Conservation (phyloP, 331 rosid genomes). For the Dryas integrifolia region DNA sequence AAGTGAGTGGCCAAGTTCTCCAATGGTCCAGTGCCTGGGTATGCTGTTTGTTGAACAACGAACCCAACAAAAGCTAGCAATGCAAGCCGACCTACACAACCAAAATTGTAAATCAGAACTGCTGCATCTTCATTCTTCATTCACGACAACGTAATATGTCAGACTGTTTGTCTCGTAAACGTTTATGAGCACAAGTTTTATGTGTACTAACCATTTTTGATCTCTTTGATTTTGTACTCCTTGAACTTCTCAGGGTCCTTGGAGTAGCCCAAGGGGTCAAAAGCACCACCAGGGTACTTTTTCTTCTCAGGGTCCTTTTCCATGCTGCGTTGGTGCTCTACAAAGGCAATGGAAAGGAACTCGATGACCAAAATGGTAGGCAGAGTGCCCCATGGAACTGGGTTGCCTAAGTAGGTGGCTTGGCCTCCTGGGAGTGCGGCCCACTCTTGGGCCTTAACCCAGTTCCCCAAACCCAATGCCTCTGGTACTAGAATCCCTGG, state of each 20-base stretch:
- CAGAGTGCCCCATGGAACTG: constrained; percentile 98
- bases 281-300: constrained; percentile 98
- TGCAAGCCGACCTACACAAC: constrained; percentile 73
- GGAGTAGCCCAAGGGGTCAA: constrained; percentile 97
- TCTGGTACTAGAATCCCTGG: constrained; percentile 95
- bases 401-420: constrained; percentile 93
- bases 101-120: background rate
- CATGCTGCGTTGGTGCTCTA: constrained; percentile 96
- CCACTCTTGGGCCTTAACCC: constrained; percentile 99
- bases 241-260: constrained; percentile 80
- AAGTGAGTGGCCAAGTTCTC: constrained; percentile 97
- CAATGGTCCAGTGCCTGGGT: constrained; percentile 98
- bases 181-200: too few relatives aligned
- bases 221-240: constrained; percentile 88
- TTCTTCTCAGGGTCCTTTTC: constrained; percentile 95
- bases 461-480: constrained; percentile 91
- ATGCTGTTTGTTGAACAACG: constrained; percentile 85
- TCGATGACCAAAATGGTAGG: constrained; percentile 91
- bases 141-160: background rate
- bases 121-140: too few relatives aligned
- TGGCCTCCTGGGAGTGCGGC: constrained; percentile 94
- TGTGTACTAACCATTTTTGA: constrained; percentile 63
- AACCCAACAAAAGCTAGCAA: constrained; percentile 89
- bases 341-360: constrained; percentile 81
- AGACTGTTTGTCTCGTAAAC: too few relatives aligned